A percentile compares a stretch with the other conserved stretches of the same genome.
phyloP scores from a whole-genome alignment of 129 eudicot genomes.

The Escallonia herrerae region DNA sequence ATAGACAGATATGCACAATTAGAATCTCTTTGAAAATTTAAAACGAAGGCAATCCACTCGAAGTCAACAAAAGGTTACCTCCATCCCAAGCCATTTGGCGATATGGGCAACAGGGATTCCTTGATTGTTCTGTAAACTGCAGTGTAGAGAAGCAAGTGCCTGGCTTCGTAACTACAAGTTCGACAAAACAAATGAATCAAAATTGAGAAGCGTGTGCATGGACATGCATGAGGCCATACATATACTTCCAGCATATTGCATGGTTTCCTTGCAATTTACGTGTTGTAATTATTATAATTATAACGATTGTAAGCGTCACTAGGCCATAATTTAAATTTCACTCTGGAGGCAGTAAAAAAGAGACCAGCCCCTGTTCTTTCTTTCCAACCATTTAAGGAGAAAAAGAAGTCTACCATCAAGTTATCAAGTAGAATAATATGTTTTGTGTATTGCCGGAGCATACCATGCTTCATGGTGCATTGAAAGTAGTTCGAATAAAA shows the following conservation, averaged over 20 bases:
- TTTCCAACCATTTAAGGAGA: too few species aligned
- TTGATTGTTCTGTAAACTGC: slow-evolving; percentile 81
- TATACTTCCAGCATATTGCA: background rate
- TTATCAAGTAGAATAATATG: too few species aligned
- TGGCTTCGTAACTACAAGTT: slow-evolving; percentile 77
- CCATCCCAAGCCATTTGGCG: slow-evolving; percentile 93
- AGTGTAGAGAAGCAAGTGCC: slow-evolving; percentile 88
- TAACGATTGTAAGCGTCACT: too few species aligned
- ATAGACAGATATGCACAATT: slow-evolving; percentile 2
- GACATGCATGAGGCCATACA: background rate
- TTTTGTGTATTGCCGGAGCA: too few species aligned
- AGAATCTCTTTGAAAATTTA: background rate
- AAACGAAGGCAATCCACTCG: background rate
- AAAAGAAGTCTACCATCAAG: too few species aligned
- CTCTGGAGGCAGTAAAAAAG: too few species aligned
- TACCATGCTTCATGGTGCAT: too few species aligned
- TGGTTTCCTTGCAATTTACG: too few species aligned
- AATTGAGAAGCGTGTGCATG: background rate
- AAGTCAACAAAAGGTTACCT: slow-evolving; percentile 41
- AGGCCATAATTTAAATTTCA: too few species aligned
- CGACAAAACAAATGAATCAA: slow-evolving; percentile 14
- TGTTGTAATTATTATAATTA: too few species aligned
- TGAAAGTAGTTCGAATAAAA: too few species aligned
- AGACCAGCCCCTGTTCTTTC: too few species aligned
- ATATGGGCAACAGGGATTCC: slow-evolving; percentile 77